Evolutionary conservation across 208 protist species (phyloP), one percentile per base, ranked within the genome.

Genomic region (Trypanosoma theileri): DNA sequence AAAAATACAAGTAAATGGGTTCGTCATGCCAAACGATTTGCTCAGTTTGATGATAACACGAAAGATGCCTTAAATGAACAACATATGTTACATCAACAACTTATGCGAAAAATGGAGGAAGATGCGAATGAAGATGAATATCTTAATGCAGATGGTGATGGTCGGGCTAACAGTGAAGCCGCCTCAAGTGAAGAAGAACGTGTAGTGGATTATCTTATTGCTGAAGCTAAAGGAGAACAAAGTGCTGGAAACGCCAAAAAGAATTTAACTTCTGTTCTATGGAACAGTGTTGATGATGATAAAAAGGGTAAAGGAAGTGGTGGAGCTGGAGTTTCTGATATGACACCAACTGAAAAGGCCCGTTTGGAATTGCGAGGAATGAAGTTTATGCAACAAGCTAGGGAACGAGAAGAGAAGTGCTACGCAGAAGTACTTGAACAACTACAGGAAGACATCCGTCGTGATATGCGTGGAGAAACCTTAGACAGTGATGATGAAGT

Each of bases 1-100:
- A 96, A 96, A 68, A 97, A 97, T 65, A 96, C 89, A 28, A 96
- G 89, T 52, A 81, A 88, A 12, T 97, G 89, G 89, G 88, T 97
- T 41, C 90, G 89, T 69, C 93, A 94, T 62, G 89, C 88, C 19
- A 96, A 95, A 77, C 83, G 82, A 0, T 93, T 94, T 69, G 86
- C 84, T 8, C 58, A 93, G 40, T 90, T 89, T 56, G 88, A 95
- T 65, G 77, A 58, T 1, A 80, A 77, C 40, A 85, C 89, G 1
- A 93, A 94, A 71, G 91, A 94, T 42, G 91, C 93, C n/a, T 78
- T 97, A 51, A 77, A 94, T 46, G 86, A 96, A 53, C 93, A 97
- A 79, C 74, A 90, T 45, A 41, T 79, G 54, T 56, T 86, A n/a
- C 91, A 95, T 65, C 87, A 94, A 71, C 53, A 73, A n/a, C 84